Evolutionary conservation across 2,329 filamentous ascomycete genomes (phyloP), one percentile per base, ranked within the genome.

Genomic region (Nothophaeocryptopus gaeumannii): DNA sequence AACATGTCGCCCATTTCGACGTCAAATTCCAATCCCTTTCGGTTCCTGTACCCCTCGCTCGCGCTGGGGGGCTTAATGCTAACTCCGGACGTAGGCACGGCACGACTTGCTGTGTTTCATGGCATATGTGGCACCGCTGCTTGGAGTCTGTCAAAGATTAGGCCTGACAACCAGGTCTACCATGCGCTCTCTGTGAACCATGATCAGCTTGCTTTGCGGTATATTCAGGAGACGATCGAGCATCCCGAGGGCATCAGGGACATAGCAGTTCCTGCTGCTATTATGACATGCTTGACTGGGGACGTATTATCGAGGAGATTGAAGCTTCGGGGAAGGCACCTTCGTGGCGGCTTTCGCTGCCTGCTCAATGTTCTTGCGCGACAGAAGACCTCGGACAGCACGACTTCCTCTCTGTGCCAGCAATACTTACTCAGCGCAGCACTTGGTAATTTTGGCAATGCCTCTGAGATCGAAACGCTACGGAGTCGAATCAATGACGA

Each of bases 91-190:
- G 10, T 42, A 8, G 45, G 36, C 13, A 34, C 30, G 8, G 38
- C 45, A 9, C 45, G 45, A 14, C 38, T 48, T 8, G 45, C 45
- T 26, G 45, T 48, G 3, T 48, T 40, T 15, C 45, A 48, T 37
- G 45, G 45, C 15, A 48, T 48, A n/a, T 48, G 45, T 31, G 45
- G 45, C n/a, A 48, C 45, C 5, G 45, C 45, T 15, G 45, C 45
- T 7, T 48, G 45, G 45, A 48, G 45, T 30, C 16, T 48, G 8
- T 48, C 38, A 5, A 40, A 35, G 39, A 14, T 48, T 31, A 48
- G 37, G 20, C 45, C 38, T 4, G 14, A 42, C 32, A 39, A 48
- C 16, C 13, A 36, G 12, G 14, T 16, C 8, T 48, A 48, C 30
- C 38, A 37, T 13, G 32, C 45, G 3, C 38, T 48, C 5, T 48